A percentile compares a stretch with the other conserved stretches of the same genome.
phyloP scores from a whole-genome alignment of 2,329 filamentous ascomycete genomes.

The Arthroderma sp. region DNA sequence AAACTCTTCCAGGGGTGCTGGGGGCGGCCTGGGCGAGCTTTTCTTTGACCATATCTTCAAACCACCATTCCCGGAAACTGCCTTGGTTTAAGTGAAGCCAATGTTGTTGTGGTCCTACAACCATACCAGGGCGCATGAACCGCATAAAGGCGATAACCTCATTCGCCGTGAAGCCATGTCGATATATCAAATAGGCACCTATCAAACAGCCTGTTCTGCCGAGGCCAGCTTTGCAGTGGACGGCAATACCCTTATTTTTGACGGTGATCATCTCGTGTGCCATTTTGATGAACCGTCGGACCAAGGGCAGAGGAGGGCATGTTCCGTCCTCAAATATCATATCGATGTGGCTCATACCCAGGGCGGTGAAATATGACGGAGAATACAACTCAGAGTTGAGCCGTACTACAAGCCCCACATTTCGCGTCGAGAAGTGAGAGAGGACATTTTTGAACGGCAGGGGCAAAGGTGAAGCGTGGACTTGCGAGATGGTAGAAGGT shows the following conservation, averaged over 20 bases:
- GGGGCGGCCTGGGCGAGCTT: constrained; percentile 50
- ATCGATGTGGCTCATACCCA: constrained; percentile 90
- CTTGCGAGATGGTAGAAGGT: constrained; percentile 60
- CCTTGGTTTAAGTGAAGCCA: constrained; percentile 97
- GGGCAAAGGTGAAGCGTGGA: constrained; percentile 59
- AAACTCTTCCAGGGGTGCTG: constrained; percentile 39
- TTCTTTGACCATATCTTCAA: constrained; percentile 64
- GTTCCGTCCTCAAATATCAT: constrained; percentile 99
- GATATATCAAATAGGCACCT: constrained; percentile 93
- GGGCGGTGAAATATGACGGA: constrained; percentile 87
- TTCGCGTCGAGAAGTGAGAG: constrained; percentile 71
- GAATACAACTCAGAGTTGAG: constrained; percentile 94
- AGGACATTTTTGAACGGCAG: constrained; percentile 93
- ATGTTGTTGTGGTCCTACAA: constrained; percentile 95
- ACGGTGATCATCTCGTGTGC: constrained; percentile 89
- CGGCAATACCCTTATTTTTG: constrained; percentile 83
- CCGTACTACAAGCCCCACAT: constrained; percentile 85
- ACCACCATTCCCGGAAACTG: constrained; percentile 97
- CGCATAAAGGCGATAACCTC: constrained; percentile 97
- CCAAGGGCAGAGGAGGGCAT: constrained; percentile 76
- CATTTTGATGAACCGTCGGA: constrained; percentile 86
- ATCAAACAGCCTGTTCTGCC: constrained; percentile 93
- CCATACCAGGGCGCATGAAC: constrained; percentile 98
- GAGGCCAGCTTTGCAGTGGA: constrained; percentile 96
- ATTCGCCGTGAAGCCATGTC: constrained; percentile 92